Conservation (phyloP, 2,329 filamentous ascomycete species). For the Arthrobotrys iridis region DNA sequence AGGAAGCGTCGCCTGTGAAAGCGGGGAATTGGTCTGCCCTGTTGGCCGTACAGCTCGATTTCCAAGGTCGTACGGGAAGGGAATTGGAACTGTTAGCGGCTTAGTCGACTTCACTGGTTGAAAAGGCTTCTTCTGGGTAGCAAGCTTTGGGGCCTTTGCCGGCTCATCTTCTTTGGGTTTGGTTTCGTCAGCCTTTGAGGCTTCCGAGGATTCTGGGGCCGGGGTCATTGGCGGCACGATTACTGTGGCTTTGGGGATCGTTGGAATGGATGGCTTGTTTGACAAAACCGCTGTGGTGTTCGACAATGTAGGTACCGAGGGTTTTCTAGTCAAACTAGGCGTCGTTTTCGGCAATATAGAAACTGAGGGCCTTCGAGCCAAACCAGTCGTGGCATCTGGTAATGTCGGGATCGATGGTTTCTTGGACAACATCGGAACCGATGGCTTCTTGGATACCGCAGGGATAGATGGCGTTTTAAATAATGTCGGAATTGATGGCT, state of each 20-base stretch:
- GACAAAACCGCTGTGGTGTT: no score
- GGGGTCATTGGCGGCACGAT: not conserved
- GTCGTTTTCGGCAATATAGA: not conserved
- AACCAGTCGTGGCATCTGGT: not conserved
- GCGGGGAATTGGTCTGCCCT: not conserved
- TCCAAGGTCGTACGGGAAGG: constrained; percentile 21
- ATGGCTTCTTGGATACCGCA: not conserved
- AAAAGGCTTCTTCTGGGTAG: constrained; percentile 32
- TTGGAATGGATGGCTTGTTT: no score
- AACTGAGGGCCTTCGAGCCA: not conserved
- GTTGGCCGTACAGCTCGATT: not conserved
- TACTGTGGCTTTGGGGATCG: no score
- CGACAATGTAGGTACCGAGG: no score
- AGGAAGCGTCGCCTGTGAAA: not conserved
- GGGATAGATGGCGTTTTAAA: no score
- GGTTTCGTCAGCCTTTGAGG: not conserved
- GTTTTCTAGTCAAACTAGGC: no score
- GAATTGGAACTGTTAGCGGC: constrained; percentile 37
- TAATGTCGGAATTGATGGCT: not conserved
- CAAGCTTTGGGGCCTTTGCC: constrained; percentile 5
- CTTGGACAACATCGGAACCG: not conserved
- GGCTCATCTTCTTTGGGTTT: not conserved
- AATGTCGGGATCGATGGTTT: not conserved
- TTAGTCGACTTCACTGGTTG: constrained; percentile 43
- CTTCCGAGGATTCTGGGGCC: not conserved